These are phyloP conservation scores for Sporothrix luriei DNA, from an alignment of 2,329 filamentous ascomycete genomes.

Conservation along the genomic window DNA sequence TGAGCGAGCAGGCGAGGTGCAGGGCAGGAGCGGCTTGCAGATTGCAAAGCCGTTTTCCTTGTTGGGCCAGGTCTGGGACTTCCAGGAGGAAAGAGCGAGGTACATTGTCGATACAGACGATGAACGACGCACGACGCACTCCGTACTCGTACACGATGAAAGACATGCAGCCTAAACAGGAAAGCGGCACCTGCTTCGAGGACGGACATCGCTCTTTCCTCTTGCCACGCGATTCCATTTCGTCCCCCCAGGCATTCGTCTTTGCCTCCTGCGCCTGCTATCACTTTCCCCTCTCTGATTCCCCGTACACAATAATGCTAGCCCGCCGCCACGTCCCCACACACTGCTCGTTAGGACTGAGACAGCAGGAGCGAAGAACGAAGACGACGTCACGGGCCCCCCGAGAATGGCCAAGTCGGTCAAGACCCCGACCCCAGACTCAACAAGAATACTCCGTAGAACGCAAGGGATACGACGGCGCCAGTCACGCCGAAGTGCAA, in stretches of 20 bases:
- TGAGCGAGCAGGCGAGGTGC: neutral
- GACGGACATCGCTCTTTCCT: no score
- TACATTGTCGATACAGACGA: no score
- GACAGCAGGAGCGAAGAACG: neutral
- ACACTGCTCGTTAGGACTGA: constrained; percentile 18
- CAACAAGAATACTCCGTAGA: neutral
- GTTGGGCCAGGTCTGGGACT: constrained; percentile 9
- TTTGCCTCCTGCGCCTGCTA: neutral
- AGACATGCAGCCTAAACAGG: no score
- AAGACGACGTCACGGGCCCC: no score
- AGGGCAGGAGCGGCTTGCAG: constrained; percentile 11
- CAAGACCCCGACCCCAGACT: neutral
- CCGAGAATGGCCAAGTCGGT: neutral
- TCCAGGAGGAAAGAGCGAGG: neutral
- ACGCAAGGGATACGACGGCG: neutral
- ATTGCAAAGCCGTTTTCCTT: constrained; percentile 17
- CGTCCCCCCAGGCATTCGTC: no score
- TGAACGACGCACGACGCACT: no score
- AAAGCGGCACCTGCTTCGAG: no score
- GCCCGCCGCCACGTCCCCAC: neutral
- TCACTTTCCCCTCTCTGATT: neutral
- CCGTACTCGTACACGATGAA: no score
- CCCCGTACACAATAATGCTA: constrained; percentile 10
- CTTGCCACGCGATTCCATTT: neutral
- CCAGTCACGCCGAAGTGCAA: no score